Evolutionary conservation across 176 grass and related monocot species (phyloP).

Genomic region (Cenchrus fungigraminus): DNA sequence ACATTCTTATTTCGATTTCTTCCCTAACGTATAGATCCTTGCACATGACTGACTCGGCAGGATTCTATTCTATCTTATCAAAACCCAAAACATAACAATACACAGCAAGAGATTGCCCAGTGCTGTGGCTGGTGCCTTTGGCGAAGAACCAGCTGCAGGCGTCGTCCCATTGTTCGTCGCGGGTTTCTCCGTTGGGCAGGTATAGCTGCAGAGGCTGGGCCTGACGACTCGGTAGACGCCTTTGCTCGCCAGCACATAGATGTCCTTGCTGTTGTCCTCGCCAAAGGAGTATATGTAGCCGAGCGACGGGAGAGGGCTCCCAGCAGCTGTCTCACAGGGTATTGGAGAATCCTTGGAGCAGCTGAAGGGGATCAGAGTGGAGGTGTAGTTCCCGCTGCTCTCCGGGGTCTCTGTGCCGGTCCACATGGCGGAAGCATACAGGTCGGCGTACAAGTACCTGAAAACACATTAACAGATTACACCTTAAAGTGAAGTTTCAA

Average conservation of each 20-base stretch:
- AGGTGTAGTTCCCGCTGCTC: slow-evolving; percentile 64
- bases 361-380: slow-evolving; percentile 52
- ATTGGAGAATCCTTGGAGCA: slow-evolving; percentile 68
- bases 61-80: slow-evolving; percentile 42
- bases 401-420: slow-evolving; percentile 69
- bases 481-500: neutral
- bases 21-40: neutral
- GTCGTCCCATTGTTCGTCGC: slow-evolving; percentile 26
- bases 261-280: slow-evolving; percentile 83
- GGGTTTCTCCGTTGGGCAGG: slow-evolving; percentile 59
- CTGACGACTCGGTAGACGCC: slow-evolving; percentile 78
- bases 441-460: slow-evolving; percentile 81
- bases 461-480: neutral
- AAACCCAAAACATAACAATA: slow-evolving; percentile 33
- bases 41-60: neutral
- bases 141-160: slow-evolving; percentile 29
- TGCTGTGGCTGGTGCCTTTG: slow-evolving; percentile 35
- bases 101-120: slow-evolving; percentile 28
- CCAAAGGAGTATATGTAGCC: slow-evolving; percentile 84
- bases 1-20: neutral
- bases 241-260: slow-evolving; percentile 67
- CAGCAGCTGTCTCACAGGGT: slow-evolving; percentile 45
- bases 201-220: slow-evolving; percentile 74
- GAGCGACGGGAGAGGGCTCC: slow-evolving; percentile 60
- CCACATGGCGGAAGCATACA: slow-evolving; percentile 72